These are phyloP conservation scores for Sutorius australiensis DNA, from an alignment of 768 basidiomycete species.

Conservation along the genomic window DNA sequence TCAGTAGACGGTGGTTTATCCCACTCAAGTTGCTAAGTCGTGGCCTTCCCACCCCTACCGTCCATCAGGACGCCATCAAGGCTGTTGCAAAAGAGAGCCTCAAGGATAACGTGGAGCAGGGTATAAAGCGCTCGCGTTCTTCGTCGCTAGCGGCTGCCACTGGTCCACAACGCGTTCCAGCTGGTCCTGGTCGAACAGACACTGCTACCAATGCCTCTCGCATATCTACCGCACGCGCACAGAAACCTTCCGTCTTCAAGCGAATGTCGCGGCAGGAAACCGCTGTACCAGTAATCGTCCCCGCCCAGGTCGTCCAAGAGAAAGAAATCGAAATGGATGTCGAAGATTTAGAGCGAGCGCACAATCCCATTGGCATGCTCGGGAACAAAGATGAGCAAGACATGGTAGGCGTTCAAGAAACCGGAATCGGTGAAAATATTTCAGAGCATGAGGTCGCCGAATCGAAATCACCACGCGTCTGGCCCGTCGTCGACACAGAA, in stretches of 20 bases:
- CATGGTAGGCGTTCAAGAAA: constrained; percentile 52
- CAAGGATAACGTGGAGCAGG: constrained; percentile 55
- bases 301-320: constrained; percentile 39
- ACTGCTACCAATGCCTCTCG: constrained; percentile 41
- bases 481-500: constrained; percentile 73
- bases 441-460: constrained; percentile 35
- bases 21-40: constrained; percentile 1
- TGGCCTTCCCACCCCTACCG: not conserved
- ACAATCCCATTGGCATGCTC: constrained; percentile 37
- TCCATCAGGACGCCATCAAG: constrained; percentile 39
- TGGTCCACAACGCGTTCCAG: constrained; percentile 65
- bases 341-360: constrained; percentile 35
- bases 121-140: constrained; percentile 56
- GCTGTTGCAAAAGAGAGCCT: constrained; percentile 48
- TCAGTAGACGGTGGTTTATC: constrained; percentile 31
- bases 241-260: constrained; percentile 35
- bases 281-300: constrained; percentile 41
- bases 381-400: constrained; percentile 57
- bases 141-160: constrained; percentile 62
- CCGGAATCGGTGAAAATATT: constrained; percentile 45
- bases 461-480: constrained; percentile 48
- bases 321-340: constrained; percentile 61
- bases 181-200: constrained; percentile 54
- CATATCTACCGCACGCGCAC: constrained; percentile 23
- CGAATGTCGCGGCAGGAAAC: constrained; percentile 41